A percentile compares a stretch with the other conserved stretches of the same genome.
Evolutionary conservation across 2,329 filamentous ascomycete species (phyloP).

Genomic region (Aspergillus uvarum): DNA sequence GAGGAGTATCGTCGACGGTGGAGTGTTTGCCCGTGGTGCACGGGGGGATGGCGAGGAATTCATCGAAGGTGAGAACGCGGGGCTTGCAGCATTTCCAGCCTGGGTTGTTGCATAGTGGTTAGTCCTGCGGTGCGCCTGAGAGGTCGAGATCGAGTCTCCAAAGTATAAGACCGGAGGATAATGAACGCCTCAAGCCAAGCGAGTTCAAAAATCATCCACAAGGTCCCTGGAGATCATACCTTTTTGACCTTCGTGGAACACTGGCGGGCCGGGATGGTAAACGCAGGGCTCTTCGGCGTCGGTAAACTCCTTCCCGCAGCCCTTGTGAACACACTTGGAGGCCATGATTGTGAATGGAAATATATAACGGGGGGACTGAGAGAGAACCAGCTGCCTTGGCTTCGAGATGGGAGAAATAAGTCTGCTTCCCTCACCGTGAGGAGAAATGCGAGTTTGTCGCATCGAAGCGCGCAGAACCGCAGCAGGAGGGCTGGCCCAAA

Average conservation of each 20-base stretch:
- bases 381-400: not conserved
- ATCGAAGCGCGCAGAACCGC: conserved; percentile 12
- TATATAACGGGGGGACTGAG: not conserved
- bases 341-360: conserved; percentile 27
- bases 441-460: conserved; percentile 7
- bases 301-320: conserved; percentile 84
- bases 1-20: conserved; percentile 72
- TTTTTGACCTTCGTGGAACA: conserved; percentile 98
- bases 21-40: conserved; percentile 94
- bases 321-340: conserved; percentile 88
- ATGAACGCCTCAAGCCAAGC: not conserved
- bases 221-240: conserved; percentile 57
- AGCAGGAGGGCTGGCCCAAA: conserved; percentile 23
- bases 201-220: conserved; percentile 18
- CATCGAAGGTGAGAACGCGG: conserved; percentile 93
- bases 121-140: not conserved
- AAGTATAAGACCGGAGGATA: not conserved
- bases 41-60: conserved; percentile 89
- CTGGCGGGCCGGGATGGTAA: conserved; percentile 89
- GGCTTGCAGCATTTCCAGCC: conserved; percentile 99
- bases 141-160: not conserved
- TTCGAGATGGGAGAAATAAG: not conserved
- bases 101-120: conserved; percentile 39
- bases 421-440: conserved; percentile 5
- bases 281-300: conserved; percentile 79